These are phyloP conservation scores for Epichloe typhina DNA, from an alignment of 2,329 filamentous ascomycete species.

Conservation along the genomic window DNA sequence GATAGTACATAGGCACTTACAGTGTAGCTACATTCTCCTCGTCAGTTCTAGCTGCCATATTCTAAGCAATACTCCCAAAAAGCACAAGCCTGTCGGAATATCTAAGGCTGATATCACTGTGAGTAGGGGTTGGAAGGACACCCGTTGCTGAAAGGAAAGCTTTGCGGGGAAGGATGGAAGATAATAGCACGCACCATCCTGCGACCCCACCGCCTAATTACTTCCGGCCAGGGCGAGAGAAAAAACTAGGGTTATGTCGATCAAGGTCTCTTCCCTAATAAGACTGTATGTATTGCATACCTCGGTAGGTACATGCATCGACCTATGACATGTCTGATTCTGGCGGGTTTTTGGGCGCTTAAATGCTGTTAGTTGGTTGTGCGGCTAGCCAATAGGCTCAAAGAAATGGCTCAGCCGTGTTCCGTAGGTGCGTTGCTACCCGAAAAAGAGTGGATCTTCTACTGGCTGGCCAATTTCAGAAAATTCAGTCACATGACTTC, in stretches of 20 bases:
- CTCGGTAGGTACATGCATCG: background rate
- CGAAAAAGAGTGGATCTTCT: background rate
- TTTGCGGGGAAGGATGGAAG: background rate
- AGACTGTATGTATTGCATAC: background rate
- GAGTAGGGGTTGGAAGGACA: background rate
- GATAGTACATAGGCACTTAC: slow-evolving; percentile 23
- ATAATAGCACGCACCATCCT: background rate
- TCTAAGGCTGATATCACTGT: background rate
- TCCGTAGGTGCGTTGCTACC: background rate
- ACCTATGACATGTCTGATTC: background rate
- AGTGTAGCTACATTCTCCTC: slow-evolving; percentile 39
- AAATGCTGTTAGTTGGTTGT: background rate
- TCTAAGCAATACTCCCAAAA: slow-evolving; percentile 3
- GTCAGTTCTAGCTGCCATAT: slow-evolving; percentile 33
- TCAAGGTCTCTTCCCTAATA: background rate
- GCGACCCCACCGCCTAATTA: background rate
- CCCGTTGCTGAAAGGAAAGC: background rate
- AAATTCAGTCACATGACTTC: slow-evolving; percentile 3
- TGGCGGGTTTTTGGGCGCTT: slow-evolving; percentile 2
- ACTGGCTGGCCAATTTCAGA: background rate
- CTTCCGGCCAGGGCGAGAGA: background rate
- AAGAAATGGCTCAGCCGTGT: background rate
- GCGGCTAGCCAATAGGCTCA: background rate
- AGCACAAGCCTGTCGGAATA: background rate
- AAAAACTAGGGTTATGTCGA: background rate